These are phyloP conservation scores for Cystofilobasidium capitatum DNA, from an alignment of 768 basidiomycete genomes.

Conservation along the genomic window DNA sequence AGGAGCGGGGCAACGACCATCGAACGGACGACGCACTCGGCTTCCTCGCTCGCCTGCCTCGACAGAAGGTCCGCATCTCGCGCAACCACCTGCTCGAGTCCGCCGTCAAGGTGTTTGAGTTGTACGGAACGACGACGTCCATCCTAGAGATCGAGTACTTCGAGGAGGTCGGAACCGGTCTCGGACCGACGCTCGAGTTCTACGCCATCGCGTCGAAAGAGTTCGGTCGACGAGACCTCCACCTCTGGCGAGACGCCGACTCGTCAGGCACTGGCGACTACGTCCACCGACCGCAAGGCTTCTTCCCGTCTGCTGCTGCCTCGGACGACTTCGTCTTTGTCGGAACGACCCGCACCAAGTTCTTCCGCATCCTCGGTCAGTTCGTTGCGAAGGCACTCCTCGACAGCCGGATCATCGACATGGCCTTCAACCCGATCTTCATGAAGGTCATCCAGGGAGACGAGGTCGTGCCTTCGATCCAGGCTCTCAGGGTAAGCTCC, in stretches of 20 bases:
- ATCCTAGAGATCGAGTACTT: conserved; percentile 97
- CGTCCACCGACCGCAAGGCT: conserved; percentile 72
- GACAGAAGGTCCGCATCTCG: conserved; percentile 94
- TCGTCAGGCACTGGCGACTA: conserved; percentile 51
- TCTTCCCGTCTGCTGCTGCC: conserved; percentile 67
- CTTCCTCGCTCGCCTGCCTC: conserved; percentile 80
- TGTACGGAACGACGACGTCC: conserved; percentile 83
- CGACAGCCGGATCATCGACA: conserved; percentile 93
- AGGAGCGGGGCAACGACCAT: conserved; percentile 53
- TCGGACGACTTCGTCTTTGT: neutral
- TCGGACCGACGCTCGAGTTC: conserved; percentile 96
- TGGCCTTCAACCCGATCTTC: conserved; percentile 92
- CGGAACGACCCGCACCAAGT: conserved; percentile 44
- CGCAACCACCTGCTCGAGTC: conserved; percentile 90
- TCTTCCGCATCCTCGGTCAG: conserved; percentile 83
- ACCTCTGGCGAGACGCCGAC: conserved; percentile 86
- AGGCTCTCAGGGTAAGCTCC: conserved; percentile 61
- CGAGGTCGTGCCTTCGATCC: conserved; percentile 68
- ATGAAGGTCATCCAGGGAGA: conserved; percentile 80
- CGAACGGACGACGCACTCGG: conserved; percentile 83
- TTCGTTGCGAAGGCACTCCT: conserved; percentile 95
- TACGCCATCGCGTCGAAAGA: conserved; percentile 95
- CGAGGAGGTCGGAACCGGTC: conserved; percentile 93
- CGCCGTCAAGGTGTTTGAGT: conserved; percentile 84
- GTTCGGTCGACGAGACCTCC: conserved; percentile 77